These are phyloP conservation scores for Debaryomyces maramus DNA, from an alignment of 805 yeast genomes.

Conservation along the genomic window DNA sequence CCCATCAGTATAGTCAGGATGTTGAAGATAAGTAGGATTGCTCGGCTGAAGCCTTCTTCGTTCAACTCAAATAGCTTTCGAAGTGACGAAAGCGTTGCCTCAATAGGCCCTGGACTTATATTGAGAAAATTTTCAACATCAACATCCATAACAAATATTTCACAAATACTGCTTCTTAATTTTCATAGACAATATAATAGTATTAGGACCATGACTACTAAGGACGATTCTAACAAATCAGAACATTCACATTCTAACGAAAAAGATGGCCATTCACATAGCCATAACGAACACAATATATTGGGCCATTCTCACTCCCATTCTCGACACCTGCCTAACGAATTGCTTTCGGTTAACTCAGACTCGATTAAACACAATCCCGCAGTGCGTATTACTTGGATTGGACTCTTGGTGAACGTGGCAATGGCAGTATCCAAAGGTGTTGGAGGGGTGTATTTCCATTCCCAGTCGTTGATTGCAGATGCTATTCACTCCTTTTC, in stretches of 20 bases:
- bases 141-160: background rate
- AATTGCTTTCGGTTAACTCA: conserved; percentile 31
- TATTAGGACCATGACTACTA: background rate
- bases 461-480: conserved; percentile 91
- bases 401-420: conserved; percentile 81
- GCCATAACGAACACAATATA: conserved; percentile 16
- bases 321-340: conserved; percentile 46
- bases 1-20: too few species aligned
- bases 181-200: background rate
- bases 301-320: conserved; percentile 44
- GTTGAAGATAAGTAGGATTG: background rate
- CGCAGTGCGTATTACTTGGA: conserved; percentile 90
- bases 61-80: background rate
- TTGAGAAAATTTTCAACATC: conserved; percentile 4
- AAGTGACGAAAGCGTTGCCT: background rate
- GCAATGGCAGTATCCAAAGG: conserved; percentile 87
- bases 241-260: conserved; percentile 7
- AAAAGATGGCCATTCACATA: conserved; percentile 7
- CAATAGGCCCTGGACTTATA: background rate
- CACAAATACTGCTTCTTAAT: background rate
- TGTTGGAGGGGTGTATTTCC: conserved; percentile 86
- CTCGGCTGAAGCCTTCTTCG: background rate
- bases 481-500: conserved; percentile 93
- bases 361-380: conserved; percentile 54
- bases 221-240: background rate